A percentile compares a stretch with the other conserved stretches of the same genome.
phyloP scores from a whole-genome alignment of 306 rosid genomes.

The Biancaea sappan region DNA sequence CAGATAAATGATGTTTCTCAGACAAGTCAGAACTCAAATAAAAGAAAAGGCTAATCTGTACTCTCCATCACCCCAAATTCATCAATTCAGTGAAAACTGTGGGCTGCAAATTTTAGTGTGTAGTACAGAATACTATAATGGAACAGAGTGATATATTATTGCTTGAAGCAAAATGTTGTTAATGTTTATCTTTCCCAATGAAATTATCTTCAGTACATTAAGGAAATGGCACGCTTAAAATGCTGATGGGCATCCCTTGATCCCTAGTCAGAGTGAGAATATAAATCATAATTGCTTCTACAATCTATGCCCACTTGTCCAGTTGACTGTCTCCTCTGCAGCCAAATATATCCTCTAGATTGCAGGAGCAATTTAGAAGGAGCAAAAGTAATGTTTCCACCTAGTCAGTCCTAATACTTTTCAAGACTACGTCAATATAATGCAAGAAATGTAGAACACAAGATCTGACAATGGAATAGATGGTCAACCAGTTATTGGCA shows the following conservation, averaged over 20 bases:
- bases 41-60: constrained; percentile 12
- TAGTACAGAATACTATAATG: background rate
- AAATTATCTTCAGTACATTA: background rate
- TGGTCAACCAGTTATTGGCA: background rate
- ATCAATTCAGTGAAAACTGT: constrained; percentile 15
- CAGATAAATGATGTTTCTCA: constrained; percentile 33
- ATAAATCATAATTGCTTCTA: constrained; percentile 7
- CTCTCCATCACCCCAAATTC: background rate
- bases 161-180: background rate
- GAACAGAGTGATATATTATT: background rate
- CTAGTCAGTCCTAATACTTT: background rate
- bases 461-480: background rate
- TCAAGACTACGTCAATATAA: background rate
- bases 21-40: constrained; percentile 10
- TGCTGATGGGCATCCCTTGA: background rate
- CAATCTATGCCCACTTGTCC: constrained; percentile 9
- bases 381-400: background rate
- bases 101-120: background rate
- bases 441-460: constrained; percentile 1
- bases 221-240: constrained; percentile 13
- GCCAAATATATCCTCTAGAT: background rate
- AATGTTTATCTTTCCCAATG: constrained; percentile 11
- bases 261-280: background rate
- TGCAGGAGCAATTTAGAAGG: background rate
- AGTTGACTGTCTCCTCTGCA: constrained; percentile 15